phyloP scores from a whole-genome alignment of 345 rosid species.

The Eucalyptus urophylla region DNA sequence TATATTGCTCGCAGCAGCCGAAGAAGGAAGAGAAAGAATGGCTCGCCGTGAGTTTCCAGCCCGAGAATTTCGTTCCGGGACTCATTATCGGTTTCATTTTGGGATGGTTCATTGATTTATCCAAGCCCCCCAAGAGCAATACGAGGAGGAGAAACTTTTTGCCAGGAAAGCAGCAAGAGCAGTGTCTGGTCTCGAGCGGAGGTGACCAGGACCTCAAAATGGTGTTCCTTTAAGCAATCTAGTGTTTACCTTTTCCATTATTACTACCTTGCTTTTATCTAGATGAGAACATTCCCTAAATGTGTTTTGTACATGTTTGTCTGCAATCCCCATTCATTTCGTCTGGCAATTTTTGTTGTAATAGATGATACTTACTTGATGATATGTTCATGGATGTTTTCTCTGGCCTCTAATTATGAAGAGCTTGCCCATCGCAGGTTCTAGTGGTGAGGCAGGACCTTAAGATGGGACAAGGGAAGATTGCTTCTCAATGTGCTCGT shows the following conservation, averaged over 20 bases:
- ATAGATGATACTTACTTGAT: neutral
- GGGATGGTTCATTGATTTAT: slow-evolving; percentile 66
- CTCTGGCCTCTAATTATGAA: neutral
- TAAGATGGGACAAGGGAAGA: slow-evolving; percentile 82
- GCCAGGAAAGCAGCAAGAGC: slow-evolving; percentile 42
- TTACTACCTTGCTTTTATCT: neutral
- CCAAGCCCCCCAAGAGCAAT: slow-evolving; percentile 25
- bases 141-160: slow-evolving; percentile 45
- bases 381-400: neutral
- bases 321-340: neutral
- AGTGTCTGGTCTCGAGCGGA: slow-evolving; percentile 12
- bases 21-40: slow-evolving; percentile 29
- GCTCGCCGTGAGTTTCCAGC: slow-evolving; percentile 54
- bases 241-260: neutral
- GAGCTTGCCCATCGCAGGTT: slow-evolving; percentile 38
- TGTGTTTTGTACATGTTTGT: neutral
- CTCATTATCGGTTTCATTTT: slow-evolving; percentile 74
- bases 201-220: slow-evolving; percentile 69
- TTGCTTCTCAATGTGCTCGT: slow-evolving; percentile 92
- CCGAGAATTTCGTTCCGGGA: slow-evolving; percentile 77
- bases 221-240: slow-evolving; percentile 17
- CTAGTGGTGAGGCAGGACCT: slow-evolving; percentile 87
- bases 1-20: slow-evolving; percentile 18
- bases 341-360: neutral
- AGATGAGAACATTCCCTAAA: neutral